These are phyloP conservation scores for Kwoniella heveanensis DNA, from an alignment of 768 basidiomycete species.

Conservation along the genomic window DNA sequence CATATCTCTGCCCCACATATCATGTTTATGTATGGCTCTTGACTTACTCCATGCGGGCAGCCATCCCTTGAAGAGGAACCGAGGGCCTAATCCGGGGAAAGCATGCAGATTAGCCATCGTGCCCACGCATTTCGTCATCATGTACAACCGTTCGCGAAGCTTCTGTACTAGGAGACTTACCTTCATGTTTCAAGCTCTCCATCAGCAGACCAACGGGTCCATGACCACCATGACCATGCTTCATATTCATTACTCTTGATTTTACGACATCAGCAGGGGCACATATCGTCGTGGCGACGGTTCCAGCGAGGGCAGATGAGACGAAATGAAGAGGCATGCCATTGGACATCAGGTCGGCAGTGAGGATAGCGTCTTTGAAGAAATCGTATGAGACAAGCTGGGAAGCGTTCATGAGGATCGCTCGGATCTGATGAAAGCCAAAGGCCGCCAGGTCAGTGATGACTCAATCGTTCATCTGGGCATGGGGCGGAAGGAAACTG, in stretches of 20 bases:
- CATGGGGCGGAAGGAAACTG: too few relatives aligned
- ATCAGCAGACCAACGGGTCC: conserved; percentile 34
- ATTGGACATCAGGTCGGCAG: conserved; percentile 34
- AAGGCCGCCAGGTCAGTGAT: too few relatives aligned
- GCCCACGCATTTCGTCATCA: too few relatives aligned
- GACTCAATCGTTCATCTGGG: too few relatives aligned
- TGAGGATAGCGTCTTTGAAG: conserved; percentile 50
- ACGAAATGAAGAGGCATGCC: conserved; percentile 52
- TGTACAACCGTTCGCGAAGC: too few relatives aligned
- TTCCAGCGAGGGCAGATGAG: conserved; percentile 49
- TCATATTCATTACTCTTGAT: conserved; percentile 49
- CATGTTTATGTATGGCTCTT: too few relatives aligned
- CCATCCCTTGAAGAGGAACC: conserved; percentile 55
- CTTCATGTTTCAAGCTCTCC: conserved; percentile 40
- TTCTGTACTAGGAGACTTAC: too few relatives aligned
- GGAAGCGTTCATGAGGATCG: conserved; percentile 53
- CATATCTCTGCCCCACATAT: too few relatives aligned
- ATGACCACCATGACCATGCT: conserved; percentile 28
- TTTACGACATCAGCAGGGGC: conserved; percentile 55
- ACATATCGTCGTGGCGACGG: conserved; percentile 54
- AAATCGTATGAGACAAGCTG: conserved; percentile 54
- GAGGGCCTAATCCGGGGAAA: conserved; percentile 42
- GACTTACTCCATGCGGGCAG: conserved; percentile 55
- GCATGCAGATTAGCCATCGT: too few relatives aligned
- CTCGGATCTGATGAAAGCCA: too few relatives aligned